A percentile compares a stretch with the other conserved stretches of the same genome.
phyloP scores from a whole-genome alignment of 805 yeast species.

The Cyberlindnera mycetangii region DNA sequence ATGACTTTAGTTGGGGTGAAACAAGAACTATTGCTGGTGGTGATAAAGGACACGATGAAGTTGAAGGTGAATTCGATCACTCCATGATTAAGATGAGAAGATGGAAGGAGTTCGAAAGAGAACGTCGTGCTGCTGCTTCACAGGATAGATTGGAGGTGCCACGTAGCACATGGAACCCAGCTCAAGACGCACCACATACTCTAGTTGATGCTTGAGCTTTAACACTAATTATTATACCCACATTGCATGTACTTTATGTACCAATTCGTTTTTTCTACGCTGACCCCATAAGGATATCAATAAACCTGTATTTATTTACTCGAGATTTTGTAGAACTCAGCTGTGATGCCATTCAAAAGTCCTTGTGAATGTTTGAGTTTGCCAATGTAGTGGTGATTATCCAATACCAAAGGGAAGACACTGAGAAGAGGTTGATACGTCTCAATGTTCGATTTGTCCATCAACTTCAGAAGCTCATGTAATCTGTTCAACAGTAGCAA shows the following conservation, averaged over 20 bases:
- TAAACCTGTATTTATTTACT: constrained; percentile 9
- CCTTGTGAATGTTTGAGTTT: constrained; percentile 13
- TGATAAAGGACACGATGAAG: constrained; percentile 65
- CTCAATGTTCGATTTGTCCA: constrained; percentile 1
- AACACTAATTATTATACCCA: background rate
- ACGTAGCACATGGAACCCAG: constrained; percentile 29
- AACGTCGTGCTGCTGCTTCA: constrained; percentile 29
- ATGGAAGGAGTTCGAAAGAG: constrained; percentile 92
- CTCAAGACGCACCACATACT: constrained; percentile 15
- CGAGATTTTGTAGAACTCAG: constrained; percentile 24
- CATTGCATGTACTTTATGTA: constrained; percentile 2
- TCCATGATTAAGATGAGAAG: constrained; percentile 84
- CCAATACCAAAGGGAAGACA: constrained; percentile 25
- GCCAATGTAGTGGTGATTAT: constrained; percentile 23
- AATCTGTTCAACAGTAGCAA: constrained; percentile 43
- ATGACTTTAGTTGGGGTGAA: constrained; percentile 96
- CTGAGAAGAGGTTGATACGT: constrained; percentile 13
- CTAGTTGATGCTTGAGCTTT: constrained; percentile 9
- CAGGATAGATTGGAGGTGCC: constrained; percentile 22
- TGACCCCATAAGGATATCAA: background rate
- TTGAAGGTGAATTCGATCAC: constrained; percentile 86
- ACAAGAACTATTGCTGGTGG: constrained; percentile 78
- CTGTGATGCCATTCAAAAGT: constrained; percentile 23
- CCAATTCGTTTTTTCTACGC: background rate
- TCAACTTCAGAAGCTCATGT: constrained; percentile 24